Evolutionary conservation across 2,329 filamentous ascomycete genomes (phyloP).

Genomic region (Harringtonia aguacate): DNA sequence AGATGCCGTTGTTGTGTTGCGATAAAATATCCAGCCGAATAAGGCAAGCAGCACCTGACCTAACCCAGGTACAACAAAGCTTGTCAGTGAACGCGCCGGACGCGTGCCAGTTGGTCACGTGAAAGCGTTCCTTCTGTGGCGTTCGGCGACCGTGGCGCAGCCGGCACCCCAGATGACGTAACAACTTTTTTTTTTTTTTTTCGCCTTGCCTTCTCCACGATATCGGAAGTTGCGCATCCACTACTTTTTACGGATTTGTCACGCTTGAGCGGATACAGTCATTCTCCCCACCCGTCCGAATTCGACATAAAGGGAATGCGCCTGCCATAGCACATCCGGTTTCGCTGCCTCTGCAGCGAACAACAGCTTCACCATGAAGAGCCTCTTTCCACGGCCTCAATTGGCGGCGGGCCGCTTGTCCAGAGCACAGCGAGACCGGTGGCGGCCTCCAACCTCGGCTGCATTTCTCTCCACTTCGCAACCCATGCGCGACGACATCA

Average conservation of each 20-base stretch:
- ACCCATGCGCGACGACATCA: not conserved
- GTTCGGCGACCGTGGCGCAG: no score
- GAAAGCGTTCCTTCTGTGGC: not conserved
- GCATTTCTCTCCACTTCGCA: not conserved
- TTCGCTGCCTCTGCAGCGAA: not conserved
- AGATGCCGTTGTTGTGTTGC: not conserved
- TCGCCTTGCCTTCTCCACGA: no score
- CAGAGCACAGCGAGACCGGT: not conserved
- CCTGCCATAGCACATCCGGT: not conserved
- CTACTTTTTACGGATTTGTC: no score
- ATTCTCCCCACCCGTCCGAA: no score
- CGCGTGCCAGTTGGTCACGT: slow-evolving; percentile 3
- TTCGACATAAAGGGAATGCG: not conserved
- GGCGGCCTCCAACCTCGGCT: not conserved
- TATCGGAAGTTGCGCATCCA: no score
- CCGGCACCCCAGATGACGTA: no score
- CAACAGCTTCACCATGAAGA: not conserved
- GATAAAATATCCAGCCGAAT: not conserved
- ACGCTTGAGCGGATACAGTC: no score
- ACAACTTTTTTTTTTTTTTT: no score
- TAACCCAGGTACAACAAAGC: not conserved
- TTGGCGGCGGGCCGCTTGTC: not conserved
- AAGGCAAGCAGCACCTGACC: not conserved
- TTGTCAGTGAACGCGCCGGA: not conserved
- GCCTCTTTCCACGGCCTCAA: not conserved